A percentile compares a stretch with the other conserved stretches of the same genome.
Evolutionary conservation across 1,139 yeast species (phyloP).

Genomic region (Candida frijolesensis): DNA sequence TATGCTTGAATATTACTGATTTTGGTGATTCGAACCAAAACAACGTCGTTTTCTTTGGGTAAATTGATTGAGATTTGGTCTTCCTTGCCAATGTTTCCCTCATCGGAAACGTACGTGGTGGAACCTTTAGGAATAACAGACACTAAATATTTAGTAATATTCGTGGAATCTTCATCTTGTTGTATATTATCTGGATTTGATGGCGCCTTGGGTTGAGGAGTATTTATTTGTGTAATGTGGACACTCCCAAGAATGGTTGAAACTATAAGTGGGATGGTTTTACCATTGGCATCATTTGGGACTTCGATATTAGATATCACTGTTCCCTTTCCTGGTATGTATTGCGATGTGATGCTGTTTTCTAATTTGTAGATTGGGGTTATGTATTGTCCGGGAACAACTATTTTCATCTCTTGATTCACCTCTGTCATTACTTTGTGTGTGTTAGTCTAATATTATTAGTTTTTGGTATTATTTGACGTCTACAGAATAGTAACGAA

Average conservation of each 20-base stretch:
- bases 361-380: constrained; percentile 37
- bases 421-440: background rate
- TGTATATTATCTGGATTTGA: background rate
- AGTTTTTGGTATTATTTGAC: background rate
- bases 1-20: constrained; percentile 71
- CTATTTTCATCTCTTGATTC: constrained; percentile 21
- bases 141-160: constrained; percentile 23
- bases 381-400: constrained; percentile 76
- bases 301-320: constrained; percentile 35
- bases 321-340: constrained; percentile 43
- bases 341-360: constrained; percentile 22
- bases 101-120: background rate
- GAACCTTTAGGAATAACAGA: constrained; percentile 29
- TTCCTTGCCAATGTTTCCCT: background rate
- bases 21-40: constrained; percentile 73
- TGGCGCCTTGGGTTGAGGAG: constrained; percentile 17
- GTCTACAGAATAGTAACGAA: background rate
- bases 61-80: constrained; percentile 46
- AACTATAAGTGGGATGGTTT: constrained; percentile 51
- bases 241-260: constrained; percentile 72
- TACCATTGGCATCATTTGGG: constrained; percentile 24
- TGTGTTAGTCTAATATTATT: background rate
- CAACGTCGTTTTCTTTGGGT: constrained; percentile 86
- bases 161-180: background rate
- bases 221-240: constrained; percentile 26